Evolutionary conservation across 2,329 filamentous ascomycete species (phyloP).

Genomic region (Aspergillus ochraceoroseus): DNA sequence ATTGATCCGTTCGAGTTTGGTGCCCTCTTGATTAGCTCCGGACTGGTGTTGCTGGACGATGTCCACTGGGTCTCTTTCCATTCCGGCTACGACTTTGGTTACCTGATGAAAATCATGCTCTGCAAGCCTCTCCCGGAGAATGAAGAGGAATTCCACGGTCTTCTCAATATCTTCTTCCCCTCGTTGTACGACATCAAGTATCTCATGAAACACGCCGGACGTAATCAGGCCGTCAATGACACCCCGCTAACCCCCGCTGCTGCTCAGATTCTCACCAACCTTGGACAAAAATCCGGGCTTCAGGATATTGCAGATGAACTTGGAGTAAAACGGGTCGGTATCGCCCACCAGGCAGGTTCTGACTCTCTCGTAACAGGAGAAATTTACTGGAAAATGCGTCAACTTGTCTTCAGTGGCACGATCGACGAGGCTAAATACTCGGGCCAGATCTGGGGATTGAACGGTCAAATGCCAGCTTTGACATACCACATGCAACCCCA

Average conservation of each 20-base stretch:
- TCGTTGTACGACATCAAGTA: conserved; percentile 95
- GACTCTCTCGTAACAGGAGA: conserved; percentile 90
- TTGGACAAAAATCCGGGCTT: conserved; percentile 85
- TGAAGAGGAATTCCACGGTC: conserved; percentile 80
- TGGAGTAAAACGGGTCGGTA: conserved; percentile 80
- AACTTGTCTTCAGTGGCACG: conserved; percentile 77
- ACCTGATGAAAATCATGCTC: conserved; percentile 88
- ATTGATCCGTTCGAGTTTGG: conserved; percentile 90
- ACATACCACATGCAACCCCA: conserved; percentile 44
- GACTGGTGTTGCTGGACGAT: conserved; percentile 78
- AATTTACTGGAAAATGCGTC: conserved; percentile 89
- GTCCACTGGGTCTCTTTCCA: conserved; percentile 98
- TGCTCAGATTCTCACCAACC: conserved; percentile 71
- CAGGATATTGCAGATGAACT: conserved; percentile 92
- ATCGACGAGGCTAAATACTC: conserved; percentile 73
- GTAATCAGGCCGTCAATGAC: conserved; percentile 60
- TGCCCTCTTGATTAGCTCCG: conserved; percentile 82
- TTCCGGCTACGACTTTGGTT: conserved; percentile 96
- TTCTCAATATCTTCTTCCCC: conserved; percentile 90
- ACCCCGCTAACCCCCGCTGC: conserved; percentile 61
- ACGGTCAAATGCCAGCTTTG: conserved; percentile 60
- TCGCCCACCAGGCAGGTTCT: conserved; percentile 86
- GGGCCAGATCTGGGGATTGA: conserved; percentile 90
- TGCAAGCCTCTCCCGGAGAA: conserved; percentile 79
- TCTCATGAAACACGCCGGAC: conserved; percentile 83